These are phyloP conservation scores for Nowakowskiella sp. DNA, from an alignment of 192 early-diverging fungal genomes.

Conservation along the genomic window DNA sequence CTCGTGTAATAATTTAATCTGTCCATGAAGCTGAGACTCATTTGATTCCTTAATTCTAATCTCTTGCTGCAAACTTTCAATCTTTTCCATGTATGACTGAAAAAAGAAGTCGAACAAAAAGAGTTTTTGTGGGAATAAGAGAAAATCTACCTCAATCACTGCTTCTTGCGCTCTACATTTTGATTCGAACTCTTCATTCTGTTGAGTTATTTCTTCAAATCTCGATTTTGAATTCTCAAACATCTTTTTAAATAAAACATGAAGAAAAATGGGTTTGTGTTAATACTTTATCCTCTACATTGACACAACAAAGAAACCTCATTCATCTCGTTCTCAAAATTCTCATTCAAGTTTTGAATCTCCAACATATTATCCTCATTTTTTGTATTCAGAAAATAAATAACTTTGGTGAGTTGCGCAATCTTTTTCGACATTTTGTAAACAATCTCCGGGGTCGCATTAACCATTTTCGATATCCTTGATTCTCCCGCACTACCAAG, in stretches of 20 bases:
- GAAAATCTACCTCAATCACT: slow-evolving; percentile 23
- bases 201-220: no score
- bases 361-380: slow-evolving; percentile 46
- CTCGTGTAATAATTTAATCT: no score
- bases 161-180: slow-evolving; percentile 23
- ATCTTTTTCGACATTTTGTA: slow-evolving; percentile 54
- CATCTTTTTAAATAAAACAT: no score
- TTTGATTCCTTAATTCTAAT: no score
- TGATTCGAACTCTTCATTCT: slow-evolving; percentile 29
- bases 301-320: slow-evolving; percentile 18
- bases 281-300: background rate
- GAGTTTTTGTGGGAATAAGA: background rate
- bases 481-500: no score
- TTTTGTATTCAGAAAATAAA: slow-evolving; percentile 55
- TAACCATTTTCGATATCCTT: no score
- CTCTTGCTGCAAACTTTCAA: no score
- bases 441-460: no score
- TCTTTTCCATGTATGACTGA: slow-evolving; percentile 24
- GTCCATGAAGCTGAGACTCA: no score
- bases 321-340: slow-evolving; percentile 40
- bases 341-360: slow-evolving; percentile 35
- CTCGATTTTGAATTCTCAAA: slow-evolving; percentile 4
- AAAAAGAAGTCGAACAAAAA: background rate
- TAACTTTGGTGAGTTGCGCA: slow-evolving; percentile 52
- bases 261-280: no score